Evolutionary conservation across 2,329 filamentous ascomycete species (phyloP).

Genomic region (Didymella pomorum): DNA sequence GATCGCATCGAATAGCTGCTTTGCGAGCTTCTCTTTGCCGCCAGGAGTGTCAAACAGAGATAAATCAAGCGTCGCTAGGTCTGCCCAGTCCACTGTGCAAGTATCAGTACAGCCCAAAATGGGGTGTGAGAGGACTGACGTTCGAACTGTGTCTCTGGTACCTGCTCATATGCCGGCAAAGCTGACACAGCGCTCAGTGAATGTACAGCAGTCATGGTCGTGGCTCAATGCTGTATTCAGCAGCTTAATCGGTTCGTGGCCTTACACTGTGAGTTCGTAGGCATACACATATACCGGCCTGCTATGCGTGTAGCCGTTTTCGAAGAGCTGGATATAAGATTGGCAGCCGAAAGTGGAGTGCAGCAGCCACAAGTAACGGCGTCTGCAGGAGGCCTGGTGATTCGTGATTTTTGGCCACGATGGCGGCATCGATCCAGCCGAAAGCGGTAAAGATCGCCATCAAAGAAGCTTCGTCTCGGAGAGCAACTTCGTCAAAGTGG

Average conservation of each 20-base stretch:
- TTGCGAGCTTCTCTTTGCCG: conserved; percentile 62
- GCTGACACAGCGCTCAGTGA: background rate
- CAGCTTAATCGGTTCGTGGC: background rate
- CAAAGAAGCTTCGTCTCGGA: background rate
- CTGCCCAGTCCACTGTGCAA: conserved; percentile 14
- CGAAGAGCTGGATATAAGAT: conserved; percentile 4
- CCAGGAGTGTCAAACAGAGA: conserved; percentile 61
- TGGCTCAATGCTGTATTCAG: background rate
- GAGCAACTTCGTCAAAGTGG: conserved; percentile 19
- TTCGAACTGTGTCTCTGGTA: conserved; percentile 7
- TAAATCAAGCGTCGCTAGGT: conserved; percentile 27
- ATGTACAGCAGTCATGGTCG: conserved; percentile 8
- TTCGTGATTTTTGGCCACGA: conserved; percentile 28
- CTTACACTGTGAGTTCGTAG: background rate
- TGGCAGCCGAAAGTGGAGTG: conserved; percentile 3
- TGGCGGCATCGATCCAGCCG: conserved; percentile 19
- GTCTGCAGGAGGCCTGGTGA: background rate
- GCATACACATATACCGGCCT: background rate
- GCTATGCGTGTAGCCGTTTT: too few species aligned
- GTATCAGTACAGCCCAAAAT: background rate
- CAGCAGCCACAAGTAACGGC: background rate
- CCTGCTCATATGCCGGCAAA: conserved; percentile 10
- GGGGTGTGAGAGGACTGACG: background rate
- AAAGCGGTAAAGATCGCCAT: conserved; percentile 15
- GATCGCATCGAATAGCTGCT: conserved; percentile 64